phyloP scores from a whole-genome alignment of 2,329 filamentous ascomycete species.

The Venturia aucupariae region DNA sequence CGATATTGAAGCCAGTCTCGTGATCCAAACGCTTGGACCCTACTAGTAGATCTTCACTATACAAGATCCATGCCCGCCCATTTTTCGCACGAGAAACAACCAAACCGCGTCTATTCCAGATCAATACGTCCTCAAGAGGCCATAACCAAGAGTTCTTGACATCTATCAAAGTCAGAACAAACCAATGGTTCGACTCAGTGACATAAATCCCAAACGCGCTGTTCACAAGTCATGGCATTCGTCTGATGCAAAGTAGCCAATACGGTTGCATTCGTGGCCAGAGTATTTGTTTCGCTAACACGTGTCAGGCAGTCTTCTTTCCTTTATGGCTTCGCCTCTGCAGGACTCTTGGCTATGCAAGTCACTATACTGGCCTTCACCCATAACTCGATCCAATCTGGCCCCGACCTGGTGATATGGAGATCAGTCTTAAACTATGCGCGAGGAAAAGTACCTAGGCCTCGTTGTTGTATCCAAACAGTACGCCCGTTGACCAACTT shows the following conservation, averaged over 20 bases:
- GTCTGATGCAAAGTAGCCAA: not conserved
- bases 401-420: not conserved
- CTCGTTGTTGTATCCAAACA: not conserved
- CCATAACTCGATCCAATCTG: not conserved
- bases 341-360: not conserved
- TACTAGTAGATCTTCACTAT: too few relatives aligned
- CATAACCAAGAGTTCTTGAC: too few relatives aligned
- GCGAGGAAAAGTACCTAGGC: not conserved
- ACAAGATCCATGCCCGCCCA: too few relatives aligned
- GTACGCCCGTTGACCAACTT: constrained; percentile 4
- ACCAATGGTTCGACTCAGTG: not conserved
- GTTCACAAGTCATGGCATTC: not conserved
- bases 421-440: not conserved
- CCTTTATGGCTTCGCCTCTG: not conserved
- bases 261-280: not conserved
- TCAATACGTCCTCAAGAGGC: too few relatives aligned
- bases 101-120: too few relatives aligned
- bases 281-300: not conserved
- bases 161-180: not conserved
- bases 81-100: too few relatives aligned
- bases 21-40: too few relatives aligned
- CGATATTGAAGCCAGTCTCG: too few relatives aligned
- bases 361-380: not conserved
- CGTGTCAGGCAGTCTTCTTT: not conserved
- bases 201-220: not conserved